Percentiles rank a stretch among this genome's conserved stretches.
phyloP scores from a whole-genome alignment of 352 stramenopile genomes.

The Ophiocytium majus region DNA sequence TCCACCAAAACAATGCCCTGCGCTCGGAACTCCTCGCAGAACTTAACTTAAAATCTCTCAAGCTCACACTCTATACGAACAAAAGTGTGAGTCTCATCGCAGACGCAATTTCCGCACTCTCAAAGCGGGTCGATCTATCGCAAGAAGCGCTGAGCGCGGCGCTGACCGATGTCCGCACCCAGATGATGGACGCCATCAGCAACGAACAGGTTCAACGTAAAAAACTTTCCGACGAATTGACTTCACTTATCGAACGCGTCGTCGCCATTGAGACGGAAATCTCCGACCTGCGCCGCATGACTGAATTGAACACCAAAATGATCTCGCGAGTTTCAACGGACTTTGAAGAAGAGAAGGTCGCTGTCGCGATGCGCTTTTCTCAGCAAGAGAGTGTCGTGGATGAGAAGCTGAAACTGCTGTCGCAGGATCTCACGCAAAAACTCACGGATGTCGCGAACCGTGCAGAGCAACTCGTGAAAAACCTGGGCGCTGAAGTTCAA shows the following conservation, averaged over 20 bases:
- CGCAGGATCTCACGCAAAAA: background rate
- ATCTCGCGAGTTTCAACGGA: background rate
- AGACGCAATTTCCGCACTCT: background rate
- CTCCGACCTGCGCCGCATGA: background rate
- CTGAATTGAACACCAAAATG: background rate
- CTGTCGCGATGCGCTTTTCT: background rate
- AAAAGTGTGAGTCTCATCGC: background rate
- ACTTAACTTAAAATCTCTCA: background rate
- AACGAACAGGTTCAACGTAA: background rate
- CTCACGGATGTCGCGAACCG: background rate
- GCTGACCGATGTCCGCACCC: background rate
- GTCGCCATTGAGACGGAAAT: background rate
- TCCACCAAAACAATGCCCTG: background rate
- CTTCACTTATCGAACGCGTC: background rate
- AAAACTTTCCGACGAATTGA: background rate
- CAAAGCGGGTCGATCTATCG: background rate
- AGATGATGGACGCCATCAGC: background rate
- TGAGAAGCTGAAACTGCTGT: background rate
- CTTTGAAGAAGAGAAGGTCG: conserved; percentile 6
- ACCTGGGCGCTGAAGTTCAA: conserved; percentile 4
- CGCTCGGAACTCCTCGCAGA: background rate
- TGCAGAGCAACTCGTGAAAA: conserved; percentile 1
- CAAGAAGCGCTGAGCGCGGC: background rate
- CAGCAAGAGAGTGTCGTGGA: background rate
- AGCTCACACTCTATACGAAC: conserved; percentile 14